Percentiles rank a stretch among this genome's conserved stretches.
Conservation (phyloP, 164 flowering plant species). For the Vitis labrusca region DNA sequence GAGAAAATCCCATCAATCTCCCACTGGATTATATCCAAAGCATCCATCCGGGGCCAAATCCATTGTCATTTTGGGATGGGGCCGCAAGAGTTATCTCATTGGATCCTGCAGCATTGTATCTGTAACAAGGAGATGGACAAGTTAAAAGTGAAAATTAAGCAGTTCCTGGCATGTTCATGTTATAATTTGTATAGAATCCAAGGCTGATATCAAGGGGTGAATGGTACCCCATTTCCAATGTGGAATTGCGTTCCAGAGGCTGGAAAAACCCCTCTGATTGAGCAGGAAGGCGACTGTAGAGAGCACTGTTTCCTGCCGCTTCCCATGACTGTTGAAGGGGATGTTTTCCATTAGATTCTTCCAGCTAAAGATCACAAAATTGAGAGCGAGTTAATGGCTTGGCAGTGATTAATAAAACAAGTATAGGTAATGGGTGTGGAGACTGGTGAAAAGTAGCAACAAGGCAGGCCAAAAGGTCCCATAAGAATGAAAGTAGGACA, state of each 20-base stretch:
- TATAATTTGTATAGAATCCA: too few species aligned
- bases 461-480: too few species aligned
- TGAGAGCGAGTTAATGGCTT: not conserved
- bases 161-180: not conserved
- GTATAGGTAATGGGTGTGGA: too few species aligned
- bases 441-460: too few species aligned
- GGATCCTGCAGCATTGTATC: slow-evolving; percentile 38
- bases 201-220: too few species aligned
- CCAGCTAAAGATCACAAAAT: slow-evolving; percentile 20
- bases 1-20: too few species aligned
- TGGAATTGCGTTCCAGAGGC: slow-evolving; percentile 34
- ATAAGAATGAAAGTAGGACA: not conserved
- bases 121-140: slow-evolving; percentile 13
- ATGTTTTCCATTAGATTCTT: slow-evolving; percentile 22
- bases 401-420: too few species aligned
- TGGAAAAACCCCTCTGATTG: slow-evolving; percentile 45
- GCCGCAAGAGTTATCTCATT: slow-evolving; percentile 31
- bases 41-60: slow-evolving; percentile 69
- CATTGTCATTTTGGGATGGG: slow-evolving; percentile 36
- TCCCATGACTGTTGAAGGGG: slow-evolving; percentile 38
- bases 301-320: slow-evolving; percentile 19
- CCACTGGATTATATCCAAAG: slow-evolving; percentile 23
- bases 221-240: slow-evolving; percentile 42
- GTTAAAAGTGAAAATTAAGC: not conserved
- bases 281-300: slow-evolving; percentile 23